Evolutionary conservation across 164 flowering plant genomes (phyloP).

Genomic region (Vitis labrusca): DNA sequence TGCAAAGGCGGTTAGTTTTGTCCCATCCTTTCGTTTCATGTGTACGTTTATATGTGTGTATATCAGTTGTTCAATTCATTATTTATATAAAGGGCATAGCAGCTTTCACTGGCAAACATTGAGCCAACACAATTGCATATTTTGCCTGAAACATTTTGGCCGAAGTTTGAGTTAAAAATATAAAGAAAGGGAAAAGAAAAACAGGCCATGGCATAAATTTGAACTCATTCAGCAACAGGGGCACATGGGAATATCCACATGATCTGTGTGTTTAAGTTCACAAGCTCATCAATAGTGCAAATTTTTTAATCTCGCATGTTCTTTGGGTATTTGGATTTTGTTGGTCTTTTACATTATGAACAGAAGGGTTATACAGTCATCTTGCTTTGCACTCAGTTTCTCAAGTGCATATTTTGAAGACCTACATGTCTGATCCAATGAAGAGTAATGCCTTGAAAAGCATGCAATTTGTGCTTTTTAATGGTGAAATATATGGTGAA

Average conservation of each 20-base stretch:
- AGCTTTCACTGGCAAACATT: too few species aligned
- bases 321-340: not conserved
- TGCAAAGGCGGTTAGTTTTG: conserved; percentile 96
- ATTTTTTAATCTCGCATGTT: not conserved
- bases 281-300: not conserved
- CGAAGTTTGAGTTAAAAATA: too few species aligned
- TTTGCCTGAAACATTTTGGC: not conserved
- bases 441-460: too few species aligned
- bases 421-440: too few species aligned
- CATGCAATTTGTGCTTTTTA: too few species aligned
- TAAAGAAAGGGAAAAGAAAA: too few species aligned
- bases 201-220: not conserved
- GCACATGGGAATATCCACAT: not conserved
- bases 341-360: conserved; percentile 1
- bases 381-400: not conserved
- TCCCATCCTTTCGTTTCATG: conserved; percentile 17
- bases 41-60: not conserved
- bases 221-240: not conserved
- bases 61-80: not conserved
- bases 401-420: not conserved
- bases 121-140: too few species aligned
- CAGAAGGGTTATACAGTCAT: not conserved
- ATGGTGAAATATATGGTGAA: too few species aligned
- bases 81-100: too few species aligned
- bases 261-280: not conserved